These are phyloP conservation scores for Amphirosellinia nigrospora DNA, from an alignment of 495 filamentous ascomycete genomes.

Conservation along the genomic window DNA sequence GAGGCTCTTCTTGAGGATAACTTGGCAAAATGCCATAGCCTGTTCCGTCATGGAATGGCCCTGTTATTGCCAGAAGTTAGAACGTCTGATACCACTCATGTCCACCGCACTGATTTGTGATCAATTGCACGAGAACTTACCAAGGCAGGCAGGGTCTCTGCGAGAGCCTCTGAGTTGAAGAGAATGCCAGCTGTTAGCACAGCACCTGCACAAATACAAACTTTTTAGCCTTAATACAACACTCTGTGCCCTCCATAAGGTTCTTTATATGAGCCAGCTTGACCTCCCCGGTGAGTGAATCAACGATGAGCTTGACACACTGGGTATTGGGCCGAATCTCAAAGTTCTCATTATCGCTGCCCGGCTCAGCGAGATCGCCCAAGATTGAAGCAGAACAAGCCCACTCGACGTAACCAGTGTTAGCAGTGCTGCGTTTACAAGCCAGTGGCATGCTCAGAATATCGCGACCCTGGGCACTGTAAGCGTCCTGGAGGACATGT, in stretches of 20 bases:
- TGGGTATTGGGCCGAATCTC: neutral
- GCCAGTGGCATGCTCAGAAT: neutral
- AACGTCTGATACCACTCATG: no score
- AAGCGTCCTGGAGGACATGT: no score
- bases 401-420: neutral
- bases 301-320: neutral
- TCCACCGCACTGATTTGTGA: no score
- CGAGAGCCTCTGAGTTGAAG: no score
- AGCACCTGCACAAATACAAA: neutral
- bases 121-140: no score
- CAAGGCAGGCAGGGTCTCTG: no score
- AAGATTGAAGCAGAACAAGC: neutral
- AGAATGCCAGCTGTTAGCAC: conserved; percentile 1
- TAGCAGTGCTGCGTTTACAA: neutral
- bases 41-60: conserved; percentile 1
- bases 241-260: no score
- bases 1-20: neutral
- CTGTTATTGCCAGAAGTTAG: no score
- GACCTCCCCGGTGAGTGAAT: no score
- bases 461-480: no score
- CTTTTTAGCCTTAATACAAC: neutral
- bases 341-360: neutral
- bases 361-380: neutral
- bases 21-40: neutral
- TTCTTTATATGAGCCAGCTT: no score